phyloP scores from a whole-genome alignment of 306 rosid species.

The Trifolium pratense region DNA sequence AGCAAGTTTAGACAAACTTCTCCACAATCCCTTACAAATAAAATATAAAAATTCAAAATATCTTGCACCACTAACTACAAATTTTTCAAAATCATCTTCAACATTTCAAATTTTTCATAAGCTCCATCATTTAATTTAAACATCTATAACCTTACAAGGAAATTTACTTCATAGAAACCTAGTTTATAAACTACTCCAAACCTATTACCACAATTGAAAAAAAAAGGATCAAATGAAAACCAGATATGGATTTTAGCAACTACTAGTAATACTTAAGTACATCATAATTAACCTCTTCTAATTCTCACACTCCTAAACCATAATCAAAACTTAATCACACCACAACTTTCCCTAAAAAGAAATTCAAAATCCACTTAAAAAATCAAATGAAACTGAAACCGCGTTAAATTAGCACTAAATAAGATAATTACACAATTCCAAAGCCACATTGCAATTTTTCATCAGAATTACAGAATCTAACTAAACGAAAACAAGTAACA shows the following conservation, averaged over 20 bases:
- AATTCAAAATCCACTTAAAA: slow-evolving; percentile 3
- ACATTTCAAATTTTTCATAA: not conserved
- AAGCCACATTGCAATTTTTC: slow-evolving; percentile 13
- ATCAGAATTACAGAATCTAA: slow-evolving; percentile 35
- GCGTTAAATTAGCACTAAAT: not conserved
- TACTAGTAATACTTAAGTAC: slow-evolving; percentile 6
- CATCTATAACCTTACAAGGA: not conserved
- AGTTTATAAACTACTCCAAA: not conserved
- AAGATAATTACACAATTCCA: slow-evolving; percentile 12
- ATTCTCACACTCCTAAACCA: slow-evolving; percentile 15
- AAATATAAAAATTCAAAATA: not conserved
- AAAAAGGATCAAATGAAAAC: slow-evolving; percentile 20
- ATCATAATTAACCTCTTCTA: slow-evolving; percentile 3
- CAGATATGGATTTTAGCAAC: not conserved
- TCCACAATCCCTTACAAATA: not conserved
- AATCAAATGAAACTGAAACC: slow-evolving; percentile 3
- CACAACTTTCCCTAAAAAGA: slow-evolving; percentile 13
- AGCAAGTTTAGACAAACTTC: not conserved
- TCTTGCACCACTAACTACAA: not conserved
- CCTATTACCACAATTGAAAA: not conserved
- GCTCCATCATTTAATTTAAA: not conserved
- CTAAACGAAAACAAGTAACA: slow-evolving; percentile 21
- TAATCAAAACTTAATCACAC: slow-evolving; percentile 10
- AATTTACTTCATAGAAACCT: no score
- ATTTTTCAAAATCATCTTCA: not conserved